Conservation (phyloP, 2,329 filamentous ascomycete species). For the Fusarium albosuccineum region DNA sequence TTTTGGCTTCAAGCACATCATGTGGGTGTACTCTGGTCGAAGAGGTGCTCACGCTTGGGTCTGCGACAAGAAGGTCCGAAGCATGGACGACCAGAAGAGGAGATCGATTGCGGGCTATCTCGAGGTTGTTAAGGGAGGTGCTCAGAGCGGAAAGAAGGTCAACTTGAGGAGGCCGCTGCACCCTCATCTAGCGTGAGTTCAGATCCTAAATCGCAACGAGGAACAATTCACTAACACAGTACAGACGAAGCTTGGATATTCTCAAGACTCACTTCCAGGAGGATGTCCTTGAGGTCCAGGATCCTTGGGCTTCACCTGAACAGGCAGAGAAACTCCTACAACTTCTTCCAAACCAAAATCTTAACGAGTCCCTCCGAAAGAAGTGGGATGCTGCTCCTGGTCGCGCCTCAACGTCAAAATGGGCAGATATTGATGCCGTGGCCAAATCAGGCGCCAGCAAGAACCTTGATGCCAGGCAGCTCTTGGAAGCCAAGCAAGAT, state of each 20-base stretch:
- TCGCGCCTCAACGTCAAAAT: constrained; percentile 83
- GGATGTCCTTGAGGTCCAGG: constrained; percentile 85
- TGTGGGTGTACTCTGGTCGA: constrained; percentile 98
- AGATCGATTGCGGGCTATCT: constrained; percentile 90
- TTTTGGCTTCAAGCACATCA: constrained; percentile 95
- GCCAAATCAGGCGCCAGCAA: constrained; percentile 82
- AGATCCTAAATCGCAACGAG: neutral
- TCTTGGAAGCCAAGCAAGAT: constrained; percentile 93
- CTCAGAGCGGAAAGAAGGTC: constrained; percentile 87
- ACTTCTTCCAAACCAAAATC: constrained; percentile 83
- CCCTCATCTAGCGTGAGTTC: constrained; percentile 80
- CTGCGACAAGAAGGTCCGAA: constrained; percentile 87
- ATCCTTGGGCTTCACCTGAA: constrained; percentile 81
- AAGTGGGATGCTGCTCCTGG: constrained; percentile 92
- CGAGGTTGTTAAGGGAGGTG: constrained; percentile 88
- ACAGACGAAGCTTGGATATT: constrained; percentile 84
- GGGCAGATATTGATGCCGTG: constrained; percentile 91
- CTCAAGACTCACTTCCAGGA: constrained; percentile 86
- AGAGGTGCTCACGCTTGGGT: constrained; percentile 98
- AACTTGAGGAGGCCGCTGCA: constrained; percentile 88
- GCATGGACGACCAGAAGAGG: constrained; percentile 87
- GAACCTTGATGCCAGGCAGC: constrained; percentile 76
- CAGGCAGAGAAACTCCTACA: constrained; percentile 82
- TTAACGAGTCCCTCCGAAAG: constrained; percentile 83
- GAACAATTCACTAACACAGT: constrained; percentile 31